Evolutionary conservation across 2,329 filamentous ascomycete genomes (phyloP).

Genomic region (Capronia epimyces): DNA sequence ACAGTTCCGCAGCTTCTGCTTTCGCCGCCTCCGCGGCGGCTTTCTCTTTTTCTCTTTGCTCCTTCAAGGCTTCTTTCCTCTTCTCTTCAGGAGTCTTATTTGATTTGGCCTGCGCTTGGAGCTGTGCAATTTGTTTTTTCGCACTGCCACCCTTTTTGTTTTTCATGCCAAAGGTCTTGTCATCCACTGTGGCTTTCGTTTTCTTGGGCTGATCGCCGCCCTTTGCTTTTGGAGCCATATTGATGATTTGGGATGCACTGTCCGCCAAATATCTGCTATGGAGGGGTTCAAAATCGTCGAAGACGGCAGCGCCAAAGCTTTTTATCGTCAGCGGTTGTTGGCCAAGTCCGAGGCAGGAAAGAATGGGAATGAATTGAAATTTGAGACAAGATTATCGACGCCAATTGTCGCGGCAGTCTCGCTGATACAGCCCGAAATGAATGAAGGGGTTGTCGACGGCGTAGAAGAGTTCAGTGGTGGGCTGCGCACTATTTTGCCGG

Average conservation of each 20-base stretch:
- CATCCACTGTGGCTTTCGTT: slow-evolving; percentile 60
- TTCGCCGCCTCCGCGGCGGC: slow-evolving; percentile 79
- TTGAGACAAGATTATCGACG: not conserved
- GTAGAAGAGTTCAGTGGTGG: not conserved
- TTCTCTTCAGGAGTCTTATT: slow-evolving; percentile 84
- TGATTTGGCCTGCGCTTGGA: slow-evolving; percentile 66
- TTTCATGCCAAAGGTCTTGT: slow-evolving; percentile 99
- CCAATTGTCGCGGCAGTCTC: not conserved
- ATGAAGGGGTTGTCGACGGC: not conserved
- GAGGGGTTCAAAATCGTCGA: not conserved
- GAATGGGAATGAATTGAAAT: not conserved
- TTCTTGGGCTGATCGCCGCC: slow-evolving; percentile 42
- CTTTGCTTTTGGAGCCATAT: slow-evolving; percentile 46
- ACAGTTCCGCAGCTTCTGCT: slow-evolving; percentile 71
- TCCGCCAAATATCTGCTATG: not conserved
- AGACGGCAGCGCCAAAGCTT: not conserved
- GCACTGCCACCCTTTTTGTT: slow-evolving; percentile 95
- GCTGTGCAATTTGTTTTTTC: slow-evolving; percentile 82
- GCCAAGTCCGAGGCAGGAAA: not conserved
- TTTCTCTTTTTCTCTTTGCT: slow-evolving; percentile 76
- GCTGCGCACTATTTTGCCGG: not conserved
- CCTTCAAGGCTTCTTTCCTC: slow-evolving; percentile 62
- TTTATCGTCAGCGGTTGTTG: not conserved
- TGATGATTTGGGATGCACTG: slow-evolving; percentile 2
- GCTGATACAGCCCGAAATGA: not conserved